Conservation (phyloP, 768 basidiomycete genomes). For the Auriscalpium vulgare region DNA sequence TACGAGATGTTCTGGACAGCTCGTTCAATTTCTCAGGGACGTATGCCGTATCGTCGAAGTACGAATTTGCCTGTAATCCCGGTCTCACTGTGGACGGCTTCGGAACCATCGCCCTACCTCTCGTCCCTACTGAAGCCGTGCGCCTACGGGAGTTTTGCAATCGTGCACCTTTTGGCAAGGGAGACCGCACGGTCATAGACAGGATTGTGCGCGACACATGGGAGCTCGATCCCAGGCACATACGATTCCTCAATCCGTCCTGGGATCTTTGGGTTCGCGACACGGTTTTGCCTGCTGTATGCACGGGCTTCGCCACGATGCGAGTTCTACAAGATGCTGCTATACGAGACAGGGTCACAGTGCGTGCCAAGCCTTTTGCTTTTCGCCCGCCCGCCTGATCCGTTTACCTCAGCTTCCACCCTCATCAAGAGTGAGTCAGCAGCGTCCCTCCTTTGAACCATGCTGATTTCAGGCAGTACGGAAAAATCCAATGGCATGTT, state of each 20-base stretch:
- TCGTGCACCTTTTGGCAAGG: not conserved
- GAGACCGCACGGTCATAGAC: not conserved
- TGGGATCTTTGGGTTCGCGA: not conserved
- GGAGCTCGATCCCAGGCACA: not conserved
- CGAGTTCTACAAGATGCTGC: not conserved
- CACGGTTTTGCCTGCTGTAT: not conserved
- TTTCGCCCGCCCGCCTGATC: not conserved
- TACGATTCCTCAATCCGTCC: not conserved
- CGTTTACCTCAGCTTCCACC: not conserved
- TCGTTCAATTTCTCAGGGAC: not conserved
- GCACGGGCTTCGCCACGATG: not conserved
- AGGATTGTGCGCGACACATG: not conserved
- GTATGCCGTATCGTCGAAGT: not conserved
- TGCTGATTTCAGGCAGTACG: constrained; percentile 23
- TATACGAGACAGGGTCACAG: not conserved
- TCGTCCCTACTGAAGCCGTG: not conserved
- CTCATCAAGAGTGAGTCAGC: not conserved
- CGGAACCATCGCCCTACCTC: not conserved
- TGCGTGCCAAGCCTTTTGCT: not conserved
- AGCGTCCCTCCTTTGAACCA: not conserved
- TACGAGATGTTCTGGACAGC: not conserved
- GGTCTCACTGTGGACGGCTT: not conserved
- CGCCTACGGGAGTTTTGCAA: not conserved
- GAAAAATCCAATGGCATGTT: constrained; percentile 43
- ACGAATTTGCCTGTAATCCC: not conserved